Conservation (phyloP, 108 stramenopile species). For the Pseudonitzschia pungens region DNA sequence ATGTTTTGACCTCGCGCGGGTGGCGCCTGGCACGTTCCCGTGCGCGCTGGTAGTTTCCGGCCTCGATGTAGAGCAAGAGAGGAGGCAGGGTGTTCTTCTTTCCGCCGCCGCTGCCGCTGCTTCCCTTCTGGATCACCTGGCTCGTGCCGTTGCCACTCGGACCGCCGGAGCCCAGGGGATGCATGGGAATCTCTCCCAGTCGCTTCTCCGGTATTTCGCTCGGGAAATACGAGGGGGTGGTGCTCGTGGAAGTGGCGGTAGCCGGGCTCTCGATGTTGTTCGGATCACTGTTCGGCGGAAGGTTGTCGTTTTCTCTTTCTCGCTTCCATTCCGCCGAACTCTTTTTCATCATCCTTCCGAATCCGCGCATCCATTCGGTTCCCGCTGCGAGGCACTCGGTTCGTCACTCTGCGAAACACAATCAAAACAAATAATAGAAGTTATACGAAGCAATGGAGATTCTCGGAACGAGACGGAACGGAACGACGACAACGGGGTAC, state of each 20-base stretch:
- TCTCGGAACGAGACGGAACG: too few species aligned
- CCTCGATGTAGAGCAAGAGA: constrained; percentile 58
- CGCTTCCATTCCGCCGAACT: not conserved
- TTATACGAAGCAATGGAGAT: too few species aligned
- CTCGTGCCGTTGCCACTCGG: too few species aligned
- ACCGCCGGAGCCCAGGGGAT: not conserved
- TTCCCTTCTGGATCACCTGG: too few species aligned
- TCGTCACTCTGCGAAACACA: too few species aligned
- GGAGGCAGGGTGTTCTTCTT: constrained; percentile 35
- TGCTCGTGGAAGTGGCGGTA: not conserved
- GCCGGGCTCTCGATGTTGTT: not conserved
- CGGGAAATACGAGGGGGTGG: too few species aligned
- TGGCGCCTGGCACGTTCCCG: constrained; percentile 42
- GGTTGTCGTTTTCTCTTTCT: not conserved
- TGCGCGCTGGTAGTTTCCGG: constrained; percentile 53
- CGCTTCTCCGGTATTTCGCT: not conserved
- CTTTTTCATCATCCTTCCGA: not conserved
- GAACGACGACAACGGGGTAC: too few species aligned
- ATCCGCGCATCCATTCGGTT: not conserved
- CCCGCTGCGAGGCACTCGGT: too few species aligned
- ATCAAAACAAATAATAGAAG: too few species aligned
- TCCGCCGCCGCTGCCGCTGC: constrained; percentile 9
- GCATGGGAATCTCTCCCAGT: not conserved
- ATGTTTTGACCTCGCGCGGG: constrained; percentile 55
- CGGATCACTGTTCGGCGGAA: not conserved